Evolutionary conservation across 306 rosid genomes (phyloP).

Genomic region (Acacia acuminata): DNA sequence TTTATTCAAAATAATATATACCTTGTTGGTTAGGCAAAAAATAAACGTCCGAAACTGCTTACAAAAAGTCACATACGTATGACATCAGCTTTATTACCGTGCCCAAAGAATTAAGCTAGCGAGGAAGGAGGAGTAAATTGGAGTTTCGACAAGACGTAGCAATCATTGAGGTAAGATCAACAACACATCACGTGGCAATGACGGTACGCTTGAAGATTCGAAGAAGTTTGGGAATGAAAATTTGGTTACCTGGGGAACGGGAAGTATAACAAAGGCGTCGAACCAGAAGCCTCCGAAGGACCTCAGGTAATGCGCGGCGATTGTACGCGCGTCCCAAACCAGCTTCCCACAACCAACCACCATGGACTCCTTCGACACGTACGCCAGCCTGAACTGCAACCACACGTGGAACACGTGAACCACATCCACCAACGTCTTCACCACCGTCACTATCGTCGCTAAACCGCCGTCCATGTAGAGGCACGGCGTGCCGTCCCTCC

Average conservation of each 20-base stretch:
- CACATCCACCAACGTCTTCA: constrained; percentile 70
- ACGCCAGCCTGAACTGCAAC: constrained; percentile 87
- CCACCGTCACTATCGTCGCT: constrained; percentile 74
- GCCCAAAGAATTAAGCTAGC: background rate
- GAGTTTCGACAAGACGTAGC: background rate
- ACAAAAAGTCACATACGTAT: background rate
- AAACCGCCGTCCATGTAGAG: constrained; percentile 87
- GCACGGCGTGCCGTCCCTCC: constrained; percentile 82
- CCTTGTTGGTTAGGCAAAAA: background rate
- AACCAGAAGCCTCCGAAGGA: constrained; percentile 90
- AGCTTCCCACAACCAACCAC: constrained; percentile 97
- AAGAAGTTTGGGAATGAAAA: background rate
- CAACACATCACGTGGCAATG: background rate
- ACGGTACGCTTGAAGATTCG: background rate
- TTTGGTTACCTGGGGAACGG: constrained; percentile 42
- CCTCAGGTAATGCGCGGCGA: constrained; percentile 73
- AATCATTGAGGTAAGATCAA: background rate
- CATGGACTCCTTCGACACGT: constrained; percentile 84
- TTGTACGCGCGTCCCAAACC: constrained; percentile 89
- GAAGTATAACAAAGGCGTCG: constrained; percentile 87
- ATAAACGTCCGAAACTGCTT: background rate
- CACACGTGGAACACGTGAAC: constrained; percentile 77
- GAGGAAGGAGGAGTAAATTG: background rate
- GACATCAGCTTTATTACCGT: background rate
- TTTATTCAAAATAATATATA: background rate